Base-by-base conservation (phyloP, 441 rosid genomes). In the Brassica hybrid region DNA sequence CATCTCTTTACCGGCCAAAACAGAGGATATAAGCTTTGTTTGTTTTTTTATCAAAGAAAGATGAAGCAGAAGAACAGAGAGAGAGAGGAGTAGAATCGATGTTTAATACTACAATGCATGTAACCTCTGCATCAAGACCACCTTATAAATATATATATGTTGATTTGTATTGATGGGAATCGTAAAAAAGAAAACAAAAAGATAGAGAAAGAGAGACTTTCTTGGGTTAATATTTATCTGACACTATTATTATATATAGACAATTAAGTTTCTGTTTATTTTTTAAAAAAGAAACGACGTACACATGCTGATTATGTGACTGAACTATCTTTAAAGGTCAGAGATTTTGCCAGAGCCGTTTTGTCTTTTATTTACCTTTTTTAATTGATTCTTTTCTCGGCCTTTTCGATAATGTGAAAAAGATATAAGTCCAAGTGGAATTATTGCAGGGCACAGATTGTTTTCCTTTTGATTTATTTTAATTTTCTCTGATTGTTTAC, bases 221-320 rank as follows among this genome's bases (percentile, higher is more conserved):
- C 25, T 67, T 67, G 67, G 73, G 52, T 45, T 60, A 50, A 64
- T 56, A 72, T 57, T 64, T 56, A 30, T 72, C 64, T 66, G 76
- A 77, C 72, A 71, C 60, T 38, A 17, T 27, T 13, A 62, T 65
- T 52, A 78, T 73, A 21, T 61, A 60, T 7, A 62, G 67, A 21
- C 59, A 34, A 2, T 60, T 72, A 69, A 54, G 7, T 43, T 50
- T 14, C 17, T 12, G 12, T 62, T 19, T 21, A 6, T 13, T 7
- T 45, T 57, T 23, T 69, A 54, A 59, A 83, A 80, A 83, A 81
- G 79, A 76, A 84, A 82, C 86, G 85, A 88, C 90, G 92, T 87
- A 88, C 83, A 79, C 97, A 90, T 91, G 96, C 94, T 89, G 87
- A 87, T 88, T 88, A 84, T 88, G 91, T 90, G 96, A 89, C 91